Percentiles rank a stretch among this genome's conserved stretches.
These are phyloP conservation scores for Hypoxylon sp. DNA, from an alignment of 2,329 filamentous ascomycete species.

Conservation along the genomic window DNA sequence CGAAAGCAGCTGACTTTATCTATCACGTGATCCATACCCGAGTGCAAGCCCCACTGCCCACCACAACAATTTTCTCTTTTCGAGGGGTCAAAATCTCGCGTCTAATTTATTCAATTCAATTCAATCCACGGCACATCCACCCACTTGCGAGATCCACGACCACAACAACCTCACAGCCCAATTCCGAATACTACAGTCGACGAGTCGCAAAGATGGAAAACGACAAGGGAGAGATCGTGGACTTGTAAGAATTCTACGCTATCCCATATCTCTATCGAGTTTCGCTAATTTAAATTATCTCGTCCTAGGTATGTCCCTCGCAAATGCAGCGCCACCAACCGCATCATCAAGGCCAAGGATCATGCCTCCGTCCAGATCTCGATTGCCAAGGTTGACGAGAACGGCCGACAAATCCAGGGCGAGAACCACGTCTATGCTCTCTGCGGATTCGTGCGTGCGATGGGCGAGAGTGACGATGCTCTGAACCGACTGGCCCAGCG, in stretches of 20 bases:
- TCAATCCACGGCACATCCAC: conserved; percentile 43
- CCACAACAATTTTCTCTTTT: conserved; percentile 43
- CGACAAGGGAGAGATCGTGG: conserved; percentile 99
- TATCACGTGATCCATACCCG: conserved; percentile 48
- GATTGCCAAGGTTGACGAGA: conserved; percentile 98
- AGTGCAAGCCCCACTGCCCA: conserved; percentile 43
- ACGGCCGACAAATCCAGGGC: conserved; percentile 91
- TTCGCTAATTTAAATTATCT: conserved; percentile 33
- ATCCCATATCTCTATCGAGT: background rate
- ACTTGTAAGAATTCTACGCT: conserved; percentile 79
- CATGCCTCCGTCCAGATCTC: conserved; percentile 98
- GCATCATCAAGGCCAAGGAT: conserved; percentile 99
- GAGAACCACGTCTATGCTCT: conserved; percentile 98
- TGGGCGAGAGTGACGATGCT: conserved; percentile 97
- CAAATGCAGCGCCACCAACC: conserved; percentile 99
- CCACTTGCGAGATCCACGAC: conserved; percentile 24
- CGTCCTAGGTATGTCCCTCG: conserved; percentile 89
- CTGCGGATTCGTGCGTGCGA: conserved; percentile 96
- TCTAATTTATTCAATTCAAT: conserved; percentile 20
- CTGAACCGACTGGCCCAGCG: conserved; percentile 96
- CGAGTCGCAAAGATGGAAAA: conserved; percentile 90
- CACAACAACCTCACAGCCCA: conserved; percentile 42
- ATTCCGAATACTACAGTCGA: conserved; percentile 52
- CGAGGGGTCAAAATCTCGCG: conserved; percentile 50
- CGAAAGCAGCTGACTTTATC: conserved; percentile 50